Conservation (phyloP, 75 land plant species). For the Sequoia sempervirens region DNA sequence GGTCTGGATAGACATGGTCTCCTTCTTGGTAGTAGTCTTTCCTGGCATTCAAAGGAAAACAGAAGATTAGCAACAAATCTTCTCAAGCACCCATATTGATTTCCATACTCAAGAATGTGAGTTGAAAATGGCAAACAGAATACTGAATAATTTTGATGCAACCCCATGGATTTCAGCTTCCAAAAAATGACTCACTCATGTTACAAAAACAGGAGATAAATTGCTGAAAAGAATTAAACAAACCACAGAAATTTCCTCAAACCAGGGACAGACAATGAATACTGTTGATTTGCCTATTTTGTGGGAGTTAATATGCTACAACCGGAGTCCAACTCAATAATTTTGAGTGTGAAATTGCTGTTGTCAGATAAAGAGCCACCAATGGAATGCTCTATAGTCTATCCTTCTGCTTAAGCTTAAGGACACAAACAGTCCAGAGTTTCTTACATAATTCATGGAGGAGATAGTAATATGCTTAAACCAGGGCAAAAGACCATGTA, state of each 20-base stretch:
- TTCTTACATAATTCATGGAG: background rate
- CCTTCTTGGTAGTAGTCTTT: slow-evolving; percentile 82
- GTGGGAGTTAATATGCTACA: background rate
- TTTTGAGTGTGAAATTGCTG: background rate
- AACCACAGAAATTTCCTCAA: background rate
- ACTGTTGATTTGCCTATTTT: background rate
- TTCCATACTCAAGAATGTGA: background rate
- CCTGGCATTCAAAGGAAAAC: slow-evolving; percentile 24
- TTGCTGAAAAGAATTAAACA: background rate
- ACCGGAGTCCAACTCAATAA: background rate
- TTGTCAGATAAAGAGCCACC: background rate
- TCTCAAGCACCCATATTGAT: background rate
- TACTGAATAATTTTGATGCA: background rate
- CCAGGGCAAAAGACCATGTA: background rate
- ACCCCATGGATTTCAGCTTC: background rate
- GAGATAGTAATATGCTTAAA: background rate
- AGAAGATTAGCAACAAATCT: background rate
- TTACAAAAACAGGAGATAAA: background rate
- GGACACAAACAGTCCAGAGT: background rate
- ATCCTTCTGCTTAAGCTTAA: background rate
- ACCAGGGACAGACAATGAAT: background rate
- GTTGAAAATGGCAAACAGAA: background rate
- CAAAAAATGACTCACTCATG: background rate
- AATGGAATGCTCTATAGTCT: background rate
- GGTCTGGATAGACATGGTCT: slow-evolving; percentile 42